Evolutionary conservation across 768 basidiomycete genomes (phyloP), one percentile per base, ranked within the genome.

Genomic region (Tulasnella sp.): DNA sequence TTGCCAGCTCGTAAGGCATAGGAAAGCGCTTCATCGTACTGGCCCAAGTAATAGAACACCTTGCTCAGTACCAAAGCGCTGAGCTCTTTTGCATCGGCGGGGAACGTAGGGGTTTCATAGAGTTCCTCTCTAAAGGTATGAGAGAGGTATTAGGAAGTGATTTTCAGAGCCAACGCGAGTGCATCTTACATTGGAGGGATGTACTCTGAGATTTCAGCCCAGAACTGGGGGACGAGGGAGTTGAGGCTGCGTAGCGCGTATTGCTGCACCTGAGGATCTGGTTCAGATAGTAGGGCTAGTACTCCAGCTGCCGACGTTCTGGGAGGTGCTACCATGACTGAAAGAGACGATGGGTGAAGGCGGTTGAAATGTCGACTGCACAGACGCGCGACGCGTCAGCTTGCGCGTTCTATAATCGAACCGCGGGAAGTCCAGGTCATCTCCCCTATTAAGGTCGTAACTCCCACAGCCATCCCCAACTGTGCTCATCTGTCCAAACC

Each of bases 161-260:
- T 72, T 74, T 47, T 32, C 22, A 32, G 64, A 29, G 26, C 65
- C 4, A 19, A 16, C 19, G 40, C 8, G 5, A 52, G 41, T 17
- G 65, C 6, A 83, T 75, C 92, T 77, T 79, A 93, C 95, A 98
- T 94, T 73, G 88, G 82, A 39, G 90, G 86, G 77, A 98, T 90
- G 79, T 92, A 88, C 80, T 99, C 97, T 76, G 94, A 95, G 77
- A 98, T 96, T 84, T 99, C 97, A 63, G 96, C 90, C 97, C 97
- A 99, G 81, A 98, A 98, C 77, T 92, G 90, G 42, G 95, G 88
- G 7, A 98, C 94, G 62, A 98, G 86, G 17, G 86, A 82, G 77
- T 88, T 90, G 69, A 99, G 85, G 62, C 89, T 86, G 66, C 87
- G 87, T 76, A 99, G 88, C 29, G 97, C 97, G 84, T 97, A 91